These are phyloP conservation scores for Sphaerostilbella broomeana DNA, from an alignment of 2,329 filamentous ascomycete genomes.

Conservation along the genomic window DNA sequence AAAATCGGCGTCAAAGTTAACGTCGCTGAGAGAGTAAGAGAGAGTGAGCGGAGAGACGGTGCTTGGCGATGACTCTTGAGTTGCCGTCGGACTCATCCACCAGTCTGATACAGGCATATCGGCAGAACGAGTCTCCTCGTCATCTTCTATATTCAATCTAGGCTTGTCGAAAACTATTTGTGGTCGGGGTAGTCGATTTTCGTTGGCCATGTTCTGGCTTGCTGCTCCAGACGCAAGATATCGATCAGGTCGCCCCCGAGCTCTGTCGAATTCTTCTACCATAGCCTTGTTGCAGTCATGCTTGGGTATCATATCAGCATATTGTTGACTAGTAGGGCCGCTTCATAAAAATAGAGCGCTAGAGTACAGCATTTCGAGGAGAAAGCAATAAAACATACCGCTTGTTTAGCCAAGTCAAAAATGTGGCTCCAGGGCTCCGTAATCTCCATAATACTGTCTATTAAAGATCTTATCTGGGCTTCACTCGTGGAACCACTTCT, in stretches of 20 bases:
- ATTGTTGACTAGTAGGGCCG: background rate
- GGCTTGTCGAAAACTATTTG: constrained; percentile 23
- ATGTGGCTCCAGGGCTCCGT: constrained; percentile 28
- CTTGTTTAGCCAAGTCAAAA: constrained; percentile 23
- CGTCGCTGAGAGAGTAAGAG: constrained; percentile 10
- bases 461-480: constrained; percentile 25
- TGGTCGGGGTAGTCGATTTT: constrained; percentile 19
- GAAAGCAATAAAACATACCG: constrained; percentile 16
- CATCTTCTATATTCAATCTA: constrained; percentile 19
- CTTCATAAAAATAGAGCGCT: background rate
- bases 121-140: constrained; percentile 13
- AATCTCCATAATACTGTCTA: constrained; percentile 29
- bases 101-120: constrained; percentile 19
- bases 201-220: constrained; percentile 13
- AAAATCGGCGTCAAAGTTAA: constrained; percentile 16
- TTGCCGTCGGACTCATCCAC: constrained; percentile 11
- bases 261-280: constrained; percentile 27
- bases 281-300: constrained; percentile 25
- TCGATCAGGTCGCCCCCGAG: constrained; percentile 23
- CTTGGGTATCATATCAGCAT: constrained; percentile 14
- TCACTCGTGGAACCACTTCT: constrained; percentile 27
- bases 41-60: constrained; percentile 5
- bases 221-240: constrained; percentile 11
- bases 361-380: background rate
- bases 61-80: constrained; percentile 9